These are phyloP conservation scores for Tolypocladium capitatum DNA, from an alignment of 2,329 filamentous ascomycete genomes.

Conservation along the genomic window DNA sequence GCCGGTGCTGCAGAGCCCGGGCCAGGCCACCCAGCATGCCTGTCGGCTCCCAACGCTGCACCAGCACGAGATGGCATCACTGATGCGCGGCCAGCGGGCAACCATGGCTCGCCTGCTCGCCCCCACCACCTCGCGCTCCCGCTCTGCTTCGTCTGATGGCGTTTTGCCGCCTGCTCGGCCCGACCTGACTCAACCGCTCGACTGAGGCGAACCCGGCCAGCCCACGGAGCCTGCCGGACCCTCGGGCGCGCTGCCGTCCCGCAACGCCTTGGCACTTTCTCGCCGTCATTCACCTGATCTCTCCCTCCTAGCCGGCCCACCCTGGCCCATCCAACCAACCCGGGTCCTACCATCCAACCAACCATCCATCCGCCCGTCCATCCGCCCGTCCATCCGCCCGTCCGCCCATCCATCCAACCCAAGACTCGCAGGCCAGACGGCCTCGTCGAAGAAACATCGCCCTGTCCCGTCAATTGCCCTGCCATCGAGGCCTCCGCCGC, in stretches of 20 bases:
- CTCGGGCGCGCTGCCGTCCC: not conserved
- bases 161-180: not conserved
- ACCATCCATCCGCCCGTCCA: not conserved
- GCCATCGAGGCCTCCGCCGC: not conserved
- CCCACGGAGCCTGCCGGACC: not conserved
- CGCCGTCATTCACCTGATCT: constrained; percentile 5
- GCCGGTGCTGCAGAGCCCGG: not conserved
- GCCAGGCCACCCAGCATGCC: too few species aligned
- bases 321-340: constrained; percentile 2
- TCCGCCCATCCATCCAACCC: constrained; percentile 1
- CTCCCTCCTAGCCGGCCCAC: constrained; percentile 4
- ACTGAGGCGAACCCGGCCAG: not conserved
- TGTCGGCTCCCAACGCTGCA: too few species aligned
- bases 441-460: not conserved
- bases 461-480: not conserved
- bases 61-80: not conserved
- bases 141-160: not conserved
- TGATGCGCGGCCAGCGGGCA: not conserved
- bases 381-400: not conserved
- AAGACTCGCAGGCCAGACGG: not conserved
- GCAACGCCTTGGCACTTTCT: too few species aligned
- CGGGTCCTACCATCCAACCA: not conserved
- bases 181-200: not conserved
- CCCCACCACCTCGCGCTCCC: not conserved
- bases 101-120: not conserved